Conservation (phyloP, 2,329 filamentous ascomycete genomes). For the Penicillium hesseltinei region DNA sequence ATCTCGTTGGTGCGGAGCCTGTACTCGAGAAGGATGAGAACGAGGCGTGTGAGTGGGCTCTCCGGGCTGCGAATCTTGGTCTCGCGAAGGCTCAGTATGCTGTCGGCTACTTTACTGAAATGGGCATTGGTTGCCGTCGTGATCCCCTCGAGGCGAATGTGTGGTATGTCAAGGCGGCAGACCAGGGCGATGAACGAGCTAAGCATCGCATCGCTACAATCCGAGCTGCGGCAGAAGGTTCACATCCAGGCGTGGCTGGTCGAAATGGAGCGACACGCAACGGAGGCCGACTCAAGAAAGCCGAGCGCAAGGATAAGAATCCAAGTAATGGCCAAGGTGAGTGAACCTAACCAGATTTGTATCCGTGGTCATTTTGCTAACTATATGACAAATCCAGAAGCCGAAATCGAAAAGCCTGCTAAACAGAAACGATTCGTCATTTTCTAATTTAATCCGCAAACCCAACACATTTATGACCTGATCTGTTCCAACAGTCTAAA, state of each 20-base stretch:
- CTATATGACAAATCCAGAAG: background rate
- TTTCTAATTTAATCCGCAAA: constrained; percentile 11
- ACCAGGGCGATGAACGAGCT: constrained; percentile 85
- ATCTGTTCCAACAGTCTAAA: background rate
- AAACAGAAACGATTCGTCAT: constrained; percentile 29
- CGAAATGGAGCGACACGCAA: constrained; percentile 5
- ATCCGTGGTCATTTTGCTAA: background rate
- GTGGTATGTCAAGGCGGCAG: constrained; percentile 96
- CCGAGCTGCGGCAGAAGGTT: constrained; percentile 70
- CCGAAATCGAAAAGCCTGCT: constrained; percentile 13
- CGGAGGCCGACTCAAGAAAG: constrained; percentile 13
- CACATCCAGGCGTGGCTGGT: constrained; percentile 28
- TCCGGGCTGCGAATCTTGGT: constrained; percentile 74
- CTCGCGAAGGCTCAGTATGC: constrained; percentile 79
- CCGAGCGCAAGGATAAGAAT: constrained; percentile 2
- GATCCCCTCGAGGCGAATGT: constrained; percentile 97
- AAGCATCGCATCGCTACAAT: constrained; percentile 85
- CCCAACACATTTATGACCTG: background rate
- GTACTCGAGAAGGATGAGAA: constrained; percentile 92
- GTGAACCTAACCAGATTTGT: background rate
- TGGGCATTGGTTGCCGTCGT: constrained; percentile 92
- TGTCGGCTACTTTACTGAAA: constrained; percentile 95
- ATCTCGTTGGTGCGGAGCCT: constrained; percentile 90
- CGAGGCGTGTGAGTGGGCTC: constrained; percentile 96
- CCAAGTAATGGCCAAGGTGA: constrained; percentile 9